Evolutionary conservation across 768 basidiomycete genomes (phyloP), one percentile per base, ranked within the genome.

Genomic region (Termitomyces sp.): DNA sequence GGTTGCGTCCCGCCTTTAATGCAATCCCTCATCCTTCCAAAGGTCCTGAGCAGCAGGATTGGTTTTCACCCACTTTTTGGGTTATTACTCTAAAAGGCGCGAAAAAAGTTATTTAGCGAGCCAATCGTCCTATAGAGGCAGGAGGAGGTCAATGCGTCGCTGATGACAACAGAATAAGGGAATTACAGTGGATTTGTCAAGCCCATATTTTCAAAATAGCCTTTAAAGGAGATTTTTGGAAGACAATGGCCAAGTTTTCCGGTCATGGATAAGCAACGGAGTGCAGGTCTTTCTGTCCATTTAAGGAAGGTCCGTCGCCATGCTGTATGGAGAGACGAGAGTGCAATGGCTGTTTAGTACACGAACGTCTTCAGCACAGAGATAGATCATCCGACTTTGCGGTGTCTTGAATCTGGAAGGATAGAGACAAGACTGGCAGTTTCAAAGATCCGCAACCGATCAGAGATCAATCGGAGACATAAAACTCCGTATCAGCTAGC

Each of bases 121-220:
- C 54, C 56, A 65, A 65, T 65, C 64, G 57, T 36, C 61, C 57
- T 13, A 53, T 34, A 47, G 52, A 55, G 61, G 64, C 51, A 61
- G 51, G 51, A n/a, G 58, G 57, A 18, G 62, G 62, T 28, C 64
- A 56, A 58, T 58, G 62, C 60, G 41, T 47, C 53, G 10, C 22
- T 46, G 57, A 58, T 55, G 51, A 42, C 22, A 39, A 58, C 54
- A 56, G 41, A 56, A 62, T 56, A 62, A 60, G 61, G 64, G 34
- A 64, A 62, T 58, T 56, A 53, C 33, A 31, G 31, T 9, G 31
- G 61, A 60, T 64, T 62, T 54, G 55, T 42, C 22, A 31, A 55
- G 41, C 58, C 53, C 33, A 56, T 54, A 28, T 60, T 55, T 54
- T 6, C 13, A 54, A 26, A 62, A 64, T 56, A 51, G 20, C 63